Evolutionary conservation across 75 land plant species (phyloP), one percentile per base, ranked within the genome.

Genomic region (Azolla pinnata): DNA sequence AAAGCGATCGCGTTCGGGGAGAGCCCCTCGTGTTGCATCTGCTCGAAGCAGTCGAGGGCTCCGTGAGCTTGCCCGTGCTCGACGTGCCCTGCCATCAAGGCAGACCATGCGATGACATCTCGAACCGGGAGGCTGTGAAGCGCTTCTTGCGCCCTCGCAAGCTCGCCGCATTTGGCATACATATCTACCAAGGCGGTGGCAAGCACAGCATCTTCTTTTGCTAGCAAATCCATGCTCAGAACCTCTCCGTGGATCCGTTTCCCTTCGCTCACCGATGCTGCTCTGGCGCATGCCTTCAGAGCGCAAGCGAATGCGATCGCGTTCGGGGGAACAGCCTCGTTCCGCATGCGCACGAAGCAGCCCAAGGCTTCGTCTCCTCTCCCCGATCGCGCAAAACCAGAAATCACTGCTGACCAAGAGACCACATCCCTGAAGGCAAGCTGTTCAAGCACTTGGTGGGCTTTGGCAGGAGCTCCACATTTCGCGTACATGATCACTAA

Each of bases 391-490:
- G 71, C 71, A 38, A 56, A 51, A 32, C 71, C 66, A 31, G 63
- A 56, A 52, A 78, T 78, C 60, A 69, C 40, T 8, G 80, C 80
- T 56, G 66, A 75, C 80, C 78, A 78, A 1, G 62, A 20, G 20
- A 29, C 54, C 12, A 75, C 62, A 48, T 74, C 70, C 34, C 48
- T 59, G 2, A 33, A 21, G 26, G 59, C 53, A 50, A 65, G 33
- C 19, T 19, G 23, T 0, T 64, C 58, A 44, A 78, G 75, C 14
- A 74, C 45, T 42, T 34, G 46, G 19, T 50, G 27, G 23, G 80
- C 78, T 31, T 68, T 44, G 18, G 58, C 33, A 24, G 75, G 31
- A 18, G 62, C 48, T 27, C 78, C 78, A 65, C 80, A 78, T 44
- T 75, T 74, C 8, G 61, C 62, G 42, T 78, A 64, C 80, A 78